Evolutionary conservation across 2,329 filamentous ascomycete species (phyloP).

Genomic region (Aureobasidium sp.): DNA sequence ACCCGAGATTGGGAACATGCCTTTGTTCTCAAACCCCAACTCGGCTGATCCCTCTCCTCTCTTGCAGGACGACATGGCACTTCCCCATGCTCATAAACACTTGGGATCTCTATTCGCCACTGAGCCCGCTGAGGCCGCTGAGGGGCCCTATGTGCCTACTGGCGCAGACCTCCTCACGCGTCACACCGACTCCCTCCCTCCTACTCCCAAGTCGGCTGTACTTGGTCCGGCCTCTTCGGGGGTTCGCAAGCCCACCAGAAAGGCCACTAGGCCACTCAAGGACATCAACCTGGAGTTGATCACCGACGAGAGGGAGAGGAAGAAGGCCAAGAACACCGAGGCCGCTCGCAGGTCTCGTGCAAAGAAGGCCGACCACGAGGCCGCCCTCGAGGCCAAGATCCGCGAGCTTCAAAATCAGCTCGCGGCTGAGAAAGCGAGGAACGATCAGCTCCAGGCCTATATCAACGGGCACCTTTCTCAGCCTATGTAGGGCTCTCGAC

Average conservation of each 20-base stretch:
- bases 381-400: slow-evolving; percentile 66
- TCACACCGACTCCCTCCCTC: not conserved
- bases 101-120: not conserved
- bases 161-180: not conserved
- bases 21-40: slow-evolving; percentile 35
- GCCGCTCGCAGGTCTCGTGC: slow-evolving; percentile 89
- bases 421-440: slow-evolving; percentile 12
- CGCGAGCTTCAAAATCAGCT: slow-evolving; percentile 35
- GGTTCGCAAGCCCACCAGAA: slow-evolving; percentile 55
- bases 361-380: slow-evolving; percentile 69
- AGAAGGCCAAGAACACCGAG: slow-evolving; percentile 88
- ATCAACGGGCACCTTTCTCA: not conserved
- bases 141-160: not conserved
- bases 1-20: slow-evolving; percentile 27
- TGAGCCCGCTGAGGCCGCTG: not conserved
- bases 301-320: slow-evolving; percentile 67
- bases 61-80: not conserved
- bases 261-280: slow-evolving; percentile 62
- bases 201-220: not conserved
- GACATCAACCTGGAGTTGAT: slow-evolving; percentile 66
- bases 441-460: not conserved
- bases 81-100: no score
- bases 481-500: not conserved
- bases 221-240: not conserved
- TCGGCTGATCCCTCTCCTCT: not conserved